Base-by-base conservation (phyloP, 2,329 filamentous ascomycete genomes). In the Aplosporella prunicola region DNA sequence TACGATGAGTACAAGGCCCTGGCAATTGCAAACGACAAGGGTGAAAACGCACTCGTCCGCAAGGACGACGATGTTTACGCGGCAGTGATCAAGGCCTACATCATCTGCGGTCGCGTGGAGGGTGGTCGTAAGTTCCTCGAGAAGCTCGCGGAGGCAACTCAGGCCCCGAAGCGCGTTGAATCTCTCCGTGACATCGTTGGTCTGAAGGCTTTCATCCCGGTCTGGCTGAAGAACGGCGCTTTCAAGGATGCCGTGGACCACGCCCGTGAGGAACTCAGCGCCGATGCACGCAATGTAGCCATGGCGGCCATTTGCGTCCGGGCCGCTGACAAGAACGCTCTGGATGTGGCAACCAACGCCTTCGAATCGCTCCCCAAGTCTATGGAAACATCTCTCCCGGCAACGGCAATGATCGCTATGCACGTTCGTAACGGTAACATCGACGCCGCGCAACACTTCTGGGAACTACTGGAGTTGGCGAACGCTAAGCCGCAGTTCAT, bases 1-100 rank as follows among this genome's bases (percentile, higher is more conserved):
- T 98, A 95, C 64, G 89, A 93, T 46, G 85, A 94, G 61, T 96
- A 96, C 69, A 86, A 86, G 53, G 75, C 77, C 30, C 69, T 95
- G 27, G 88, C 89, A n/a, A 76, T 96, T 35, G 78, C 81, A 25
- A 75, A 91, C 55, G 83, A 95, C 57, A 76, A 72, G 25, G 87
- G 87, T 40, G 68, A 77, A 42, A 68, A 78, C 31, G 74, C 74
- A 8, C 69, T 80, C 31, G 72, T 81, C 45, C 79, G 88, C 34
- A 71, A 83, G 32, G 89, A 96, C 55, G 76, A 80, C 18, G 72
- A 86, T 46, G 82, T 96, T 5, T 96, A 98, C 54, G 86, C 88
- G 16, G 74, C 89, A n/a, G 69, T 98, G 37, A 80, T 96, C 61
- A 84, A 85, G 49, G 87, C 87, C 1, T 96, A 96, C 52, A 74